phyloP scores from a whole-genome alignment of 352 stramenopile species.

The Pythium graminicola region DNA sequence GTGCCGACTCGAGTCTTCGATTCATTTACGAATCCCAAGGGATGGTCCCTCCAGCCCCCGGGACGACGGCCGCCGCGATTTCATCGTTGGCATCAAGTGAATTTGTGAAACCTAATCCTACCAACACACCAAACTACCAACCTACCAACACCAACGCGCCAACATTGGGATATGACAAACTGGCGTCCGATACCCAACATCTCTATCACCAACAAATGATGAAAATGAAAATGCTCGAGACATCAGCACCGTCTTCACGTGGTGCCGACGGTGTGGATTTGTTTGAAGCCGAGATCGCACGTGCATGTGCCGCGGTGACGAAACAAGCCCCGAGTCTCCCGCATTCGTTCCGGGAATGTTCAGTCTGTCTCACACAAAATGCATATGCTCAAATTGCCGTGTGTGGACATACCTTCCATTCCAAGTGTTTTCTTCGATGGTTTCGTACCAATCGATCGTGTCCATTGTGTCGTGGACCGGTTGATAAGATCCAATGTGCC shows the following conservation, averaged over 20 bases:
- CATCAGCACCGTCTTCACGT: not conserved
- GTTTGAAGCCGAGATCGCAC: conserved; percentile 59
- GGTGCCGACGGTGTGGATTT: conserved; percentile 38
- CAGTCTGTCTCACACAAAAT: conserved; percentile 65
- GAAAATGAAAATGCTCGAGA: not conserved
- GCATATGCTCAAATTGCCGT: conserved; percentile 57
- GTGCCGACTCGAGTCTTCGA: conserved; percentile 71
- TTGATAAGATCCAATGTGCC: conserved; percentile 56
- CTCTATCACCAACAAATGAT: not conserved
- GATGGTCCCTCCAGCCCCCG: conserved; percentile 7
- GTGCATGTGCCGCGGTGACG: conserved; percentile 43
- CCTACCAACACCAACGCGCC: not conserved
- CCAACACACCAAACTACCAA: not conserved
- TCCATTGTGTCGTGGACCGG: conserved; percentile 54
- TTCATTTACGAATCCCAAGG: conserved; percentile 68
- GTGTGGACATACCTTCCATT: conserved; percentile 78
- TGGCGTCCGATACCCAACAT: not conserved
- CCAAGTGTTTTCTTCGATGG: conserved; percentile 72
- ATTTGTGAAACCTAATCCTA: not conserved
- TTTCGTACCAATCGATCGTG: conserved; percentile 69
- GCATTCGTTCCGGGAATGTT: conserved; percentile 60
- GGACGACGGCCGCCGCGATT: conserved; percentile 24
- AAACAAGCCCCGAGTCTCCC: conserved; percentile 39
- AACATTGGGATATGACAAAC: conserved; percentile 10
- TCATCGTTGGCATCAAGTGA: conserved; percentile 24